phyloP scores from a whole-genome alignment of 352 stramenopile genomes.

The Globisporangium solare region DNA sequence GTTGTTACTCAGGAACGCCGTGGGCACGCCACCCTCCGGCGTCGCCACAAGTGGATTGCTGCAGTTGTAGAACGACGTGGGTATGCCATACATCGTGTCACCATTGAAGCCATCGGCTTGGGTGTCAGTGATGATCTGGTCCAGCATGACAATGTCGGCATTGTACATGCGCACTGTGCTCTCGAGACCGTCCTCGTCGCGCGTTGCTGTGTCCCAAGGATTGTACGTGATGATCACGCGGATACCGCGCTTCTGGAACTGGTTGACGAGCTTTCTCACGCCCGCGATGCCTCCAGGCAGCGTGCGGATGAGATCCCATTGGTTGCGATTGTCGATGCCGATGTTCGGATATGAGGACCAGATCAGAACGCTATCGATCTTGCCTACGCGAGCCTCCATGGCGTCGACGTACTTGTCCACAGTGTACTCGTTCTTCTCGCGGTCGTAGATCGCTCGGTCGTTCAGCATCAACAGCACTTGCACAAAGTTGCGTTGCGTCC shows the following conservation, averaged over 20 bases:
- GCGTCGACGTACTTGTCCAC: conserved; percentile 61
- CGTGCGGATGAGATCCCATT: conserved; percentile 65
- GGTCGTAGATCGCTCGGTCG: conserved; percentile 74
- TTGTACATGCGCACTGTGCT: conserved; percentile 63
- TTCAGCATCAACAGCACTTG: conserved; percentile 75
- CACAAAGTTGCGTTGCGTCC: conserved; percentile 77
- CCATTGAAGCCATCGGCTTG: conserved; percentile 81
- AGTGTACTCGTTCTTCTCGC: conserved; percentile 50
- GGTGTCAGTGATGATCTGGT: conserved; percentile 29
- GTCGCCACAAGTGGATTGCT: conserved; percentile 43
- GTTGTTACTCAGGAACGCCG: conserved; percentile 58
- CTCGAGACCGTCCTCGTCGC: conserved; percentile 45
- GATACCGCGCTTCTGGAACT: conserved; percentile 57
- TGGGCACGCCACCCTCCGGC: conserved; percentile 65
- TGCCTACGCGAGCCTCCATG: conserved; percentile 49
- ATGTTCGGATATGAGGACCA: conserved; percentile 83
- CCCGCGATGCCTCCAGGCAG: conserved; percentile 49
- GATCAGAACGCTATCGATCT: conserved; percentile 77
- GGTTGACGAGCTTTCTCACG: conserved; percentile 37
- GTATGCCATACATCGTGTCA: conserved; percentile 87
- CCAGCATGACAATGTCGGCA: conserved; percentile 59
- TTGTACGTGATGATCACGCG: conserved; percentile 81
- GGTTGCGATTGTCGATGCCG: conserved; percentile 80
- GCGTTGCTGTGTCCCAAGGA: conserved; percentile 76
- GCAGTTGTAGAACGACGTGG: conserved; percentile 79